Percentiles rank a stretch among this genome's conserved stretches.
phyloP scores from a whole-genome alignment of 176 grass and related monocot species.

The Bromus sterilis region DNA sequence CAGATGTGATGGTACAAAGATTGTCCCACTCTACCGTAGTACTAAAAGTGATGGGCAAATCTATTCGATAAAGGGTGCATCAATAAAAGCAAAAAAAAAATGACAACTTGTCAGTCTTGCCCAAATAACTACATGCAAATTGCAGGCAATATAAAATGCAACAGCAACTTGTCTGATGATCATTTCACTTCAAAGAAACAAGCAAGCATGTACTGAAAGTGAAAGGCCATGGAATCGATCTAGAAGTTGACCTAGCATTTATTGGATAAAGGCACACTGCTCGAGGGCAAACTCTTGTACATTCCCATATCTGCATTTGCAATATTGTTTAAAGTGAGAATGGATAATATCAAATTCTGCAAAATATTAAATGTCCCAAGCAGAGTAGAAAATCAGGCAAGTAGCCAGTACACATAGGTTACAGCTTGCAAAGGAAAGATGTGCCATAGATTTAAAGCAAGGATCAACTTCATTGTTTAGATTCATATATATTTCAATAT shows the following conservation, averaged over 20 bases:
- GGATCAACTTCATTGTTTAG: background rate
- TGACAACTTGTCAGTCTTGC: background rate
- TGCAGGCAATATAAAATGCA: slow-evolving; percentile 6
- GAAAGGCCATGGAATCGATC: slow-evolving; percentile 14
- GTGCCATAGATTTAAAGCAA: slow-evolving; percentile 12
- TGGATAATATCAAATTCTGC: background rate
- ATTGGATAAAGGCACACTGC: slow-evolving; percentile 41
- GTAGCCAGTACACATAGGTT: background rate
- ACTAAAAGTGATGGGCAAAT: background rate
- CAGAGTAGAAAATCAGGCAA: slow-evolving; percentile 5
- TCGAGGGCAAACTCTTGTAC: slow-evolving; percentile 25
- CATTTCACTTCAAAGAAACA: slow-evolving; percentile 24
- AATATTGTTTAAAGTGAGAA: slow-evolving; percentile 5
- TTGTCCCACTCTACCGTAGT: background rate
- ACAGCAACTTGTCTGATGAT: slow-evolving; percentile 33
- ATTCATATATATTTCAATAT: slow-evolving; percentile 1
- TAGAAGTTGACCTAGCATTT: slow-evolving; percentile 42
- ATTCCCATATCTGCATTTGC: slow-evolving; percentile 24
- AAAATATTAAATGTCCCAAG: background rate
- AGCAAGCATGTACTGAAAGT: background rate
- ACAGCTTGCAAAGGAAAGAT: background rate
- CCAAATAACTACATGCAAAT: background rate
- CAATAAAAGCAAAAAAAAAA: background rate
- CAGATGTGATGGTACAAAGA: background rate
- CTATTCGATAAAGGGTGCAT: background rate